These are phyloP conservation scores for Fusarium solani-melongenae DNA, from an alignment of 2,329 filamentous ascomycete species.

Conservation along the genomic window DNA sequence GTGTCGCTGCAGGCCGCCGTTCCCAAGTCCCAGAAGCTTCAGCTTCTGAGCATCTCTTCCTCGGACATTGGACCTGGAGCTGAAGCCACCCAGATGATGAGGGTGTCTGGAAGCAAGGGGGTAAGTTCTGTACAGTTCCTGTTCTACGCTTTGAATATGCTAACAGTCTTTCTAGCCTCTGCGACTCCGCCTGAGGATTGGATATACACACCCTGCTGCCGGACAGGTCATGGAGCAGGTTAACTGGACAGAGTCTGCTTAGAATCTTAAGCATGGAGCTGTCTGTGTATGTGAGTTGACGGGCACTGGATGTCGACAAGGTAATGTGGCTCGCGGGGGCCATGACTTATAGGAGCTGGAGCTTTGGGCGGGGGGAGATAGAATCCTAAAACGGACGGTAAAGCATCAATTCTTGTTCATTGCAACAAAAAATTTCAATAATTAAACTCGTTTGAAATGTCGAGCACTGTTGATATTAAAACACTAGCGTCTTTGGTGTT, in stretches of 20 bases:
- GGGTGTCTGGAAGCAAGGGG: constrained; percentile 84
- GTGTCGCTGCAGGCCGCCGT: constrained; percentile 94
- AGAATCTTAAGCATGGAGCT: neutral
- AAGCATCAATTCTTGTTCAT: constrained; percentile 31
- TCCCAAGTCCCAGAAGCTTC: constrained; percentile 94
- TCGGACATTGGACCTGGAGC: constrained; percentile 79
- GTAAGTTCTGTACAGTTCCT: constrained; percentile 70
- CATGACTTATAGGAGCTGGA: constrained; percentile 28
- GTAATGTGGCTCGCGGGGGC: constrained; percentile 27
- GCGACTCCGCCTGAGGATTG: constrained; percentile 86
- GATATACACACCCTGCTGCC: constrained; percentile 77
- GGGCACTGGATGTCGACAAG: constrained; percentile 17
- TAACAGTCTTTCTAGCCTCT: constrained; percentile 69
- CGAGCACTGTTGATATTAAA: neutral
- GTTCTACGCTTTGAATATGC: neutral
- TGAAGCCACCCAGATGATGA: constrained; percentile 92
- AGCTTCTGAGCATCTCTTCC: constrained; percentile 89
- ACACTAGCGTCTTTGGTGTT: neutral
- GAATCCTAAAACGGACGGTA: constrained; percentile 40
- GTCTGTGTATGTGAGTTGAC: constrained; percentile 6
- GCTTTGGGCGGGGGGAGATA: constrained; percentile 38
- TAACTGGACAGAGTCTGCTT: constrained; percentile 89
- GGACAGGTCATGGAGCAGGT: constrained; percentile 89
- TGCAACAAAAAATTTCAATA: constrained; percentile 24
- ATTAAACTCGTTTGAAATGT: constrained; percentile 4